Base-by-base conservation (phyloP, 352 stramenopile genomes). In the Phytophthora pseudosyringae region DNA sequence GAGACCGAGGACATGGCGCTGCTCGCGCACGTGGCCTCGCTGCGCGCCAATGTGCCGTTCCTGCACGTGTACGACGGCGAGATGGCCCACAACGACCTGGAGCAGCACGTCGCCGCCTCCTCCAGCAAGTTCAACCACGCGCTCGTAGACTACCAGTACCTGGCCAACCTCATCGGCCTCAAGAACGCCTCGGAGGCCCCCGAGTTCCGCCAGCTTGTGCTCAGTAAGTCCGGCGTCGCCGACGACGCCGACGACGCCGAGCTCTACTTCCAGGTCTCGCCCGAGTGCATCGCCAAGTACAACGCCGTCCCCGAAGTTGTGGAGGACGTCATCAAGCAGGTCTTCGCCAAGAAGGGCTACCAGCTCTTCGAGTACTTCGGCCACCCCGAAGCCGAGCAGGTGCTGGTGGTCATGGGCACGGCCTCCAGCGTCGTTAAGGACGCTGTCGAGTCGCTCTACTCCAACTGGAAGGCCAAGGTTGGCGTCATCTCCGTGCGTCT, bases 21-120 rank as follows among this genome's bases (percentile, higher is more conserved):
- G 59, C 71, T 97, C 18, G 87, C 87, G 29, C 91, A 98, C 80
- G 82, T 98, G 25, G 83, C 90, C 18, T 97, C 92, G n/a, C 73
- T 98, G 45, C 86, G 90, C 45, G 86, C 89, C 41, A 88, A 95
- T 52, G 84, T 97, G 39, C 93, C 93, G 25, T 97, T 98, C 61
- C 62, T 98, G 40, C 91, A 98, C 74, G 96, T 98, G 26, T 97
- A 97, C 76, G 93, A 98, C 76, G 91, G 90, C 43, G 88, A 98
- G 65, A 91, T 97, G 78, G 69, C 80, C 28, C 90, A 96, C 59
- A 97, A 97, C 68, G 75, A 83, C 52, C 57, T 98, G 21, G 73
- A 90, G 55, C 78, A 74, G 44, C 60, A 67, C n/a, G 70, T 78
- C 2, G 78, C 76, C 2, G 50, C 67, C 5, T 64, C 71, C 12